These are phyloP conservation scores for Candida loeiensis DNA, from an alignment of 805 yeast species.

Conservation along the genomic window DNA sequence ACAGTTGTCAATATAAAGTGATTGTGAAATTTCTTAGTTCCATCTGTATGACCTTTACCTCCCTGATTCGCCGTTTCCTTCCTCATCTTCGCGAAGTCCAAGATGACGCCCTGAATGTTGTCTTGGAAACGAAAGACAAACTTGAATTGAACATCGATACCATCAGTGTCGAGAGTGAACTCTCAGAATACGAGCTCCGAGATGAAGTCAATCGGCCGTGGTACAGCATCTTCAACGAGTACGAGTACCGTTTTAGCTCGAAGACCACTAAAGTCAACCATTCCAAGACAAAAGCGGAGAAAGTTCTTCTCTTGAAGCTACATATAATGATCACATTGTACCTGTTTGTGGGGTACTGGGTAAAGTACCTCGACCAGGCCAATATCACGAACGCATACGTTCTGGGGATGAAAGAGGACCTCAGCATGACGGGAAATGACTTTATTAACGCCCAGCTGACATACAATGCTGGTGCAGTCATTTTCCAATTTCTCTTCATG, in stretches of 20 bases:
- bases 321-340: constrained; percentile 35
- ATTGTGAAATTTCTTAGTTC: too few species aligned
- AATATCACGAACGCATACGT: constrained; percentile 23
- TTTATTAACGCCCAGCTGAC: constrained; percentile 20
- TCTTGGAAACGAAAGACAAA: too few species aligned
- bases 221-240: constrained; percentile 43
- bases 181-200: constrained; percentile 35
- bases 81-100: too few species aligned
- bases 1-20: too few species aligned
- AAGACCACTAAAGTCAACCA: constrained; percentile 9
- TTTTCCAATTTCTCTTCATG: constrained; percentile 24
- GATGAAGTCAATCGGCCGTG: constrained; percentile 52
- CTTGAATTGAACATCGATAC: too few species aligned
- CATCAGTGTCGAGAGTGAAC: too few species aligned
- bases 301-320: constrained; percentile 30
- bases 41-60: too few species aligned
- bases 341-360: constrained; percentile 23
- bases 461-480: constrained; percentile 21
- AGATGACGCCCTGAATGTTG: too few species aligned
- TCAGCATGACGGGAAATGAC: constrained; percentile 21
- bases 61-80: too few species aligned
- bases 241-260: constrained; percentile 23
- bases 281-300: constrained; percentile 18
- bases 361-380: constrained; percentile 22
- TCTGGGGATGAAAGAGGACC: constrained; percentile 17